Base-by-base conservation (phyloP, 2,329 filamentous ascomycete species). In the Metarhizium rileyi region DNA sequence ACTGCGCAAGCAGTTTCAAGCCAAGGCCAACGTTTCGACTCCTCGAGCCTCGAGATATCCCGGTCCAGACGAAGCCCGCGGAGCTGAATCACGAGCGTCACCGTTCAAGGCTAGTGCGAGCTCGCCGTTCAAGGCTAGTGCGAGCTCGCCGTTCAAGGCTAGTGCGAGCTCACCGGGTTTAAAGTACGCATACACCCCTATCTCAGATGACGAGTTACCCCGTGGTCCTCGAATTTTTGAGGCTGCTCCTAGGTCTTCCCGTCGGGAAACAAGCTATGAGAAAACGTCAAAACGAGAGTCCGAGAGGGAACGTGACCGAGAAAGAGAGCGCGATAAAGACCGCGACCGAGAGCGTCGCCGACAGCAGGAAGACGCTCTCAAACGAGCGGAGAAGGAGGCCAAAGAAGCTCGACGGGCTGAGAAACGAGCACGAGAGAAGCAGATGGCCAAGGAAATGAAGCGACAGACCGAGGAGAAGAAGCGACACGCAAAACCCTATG, bases 1-100 rank as follows among this genome's bases (percentile, higher is more conserved):
- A 63, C 69, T 88, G 59, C 77, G 77, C 62, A 80, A 78, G 66
- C 68, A 78, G 57, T 61, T 70, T 55, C 59, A 70, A 58, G 64
- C 64, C 55, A 69, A 72, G 59, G 59, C 68, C 53, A 71, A 71
- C 51, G 64, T 67, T 3, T 70, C 75, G 1, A 68, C 68, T 6
- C 64, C 72, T n/a, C 70, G 71, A 41, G 64, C 74, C 12, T 50
- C 62, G 25, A 61, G 60, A 48, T 60, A 74, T 57, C 62, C 51
- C 23, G 49, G 27, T 16, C 51, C 48, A 14, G 51, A 49, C n/a
- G 51, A 53, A 8, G 46, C 14, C 18, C 41, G 46, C 6, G 51
- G 46, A 22, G n/a, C 42, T n/a, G 51, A 47, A 40, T 43, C 23
- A 38, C 66, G 71, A 47, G 49, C 71, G 5, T 63, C 66, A 10